Evolutionary conservation across 2,329 filamentous ascomycete genomes (phyloP), one percentile per base, ranked within the genome.

Genomic region (Aspergillus ibericus): DNA sequence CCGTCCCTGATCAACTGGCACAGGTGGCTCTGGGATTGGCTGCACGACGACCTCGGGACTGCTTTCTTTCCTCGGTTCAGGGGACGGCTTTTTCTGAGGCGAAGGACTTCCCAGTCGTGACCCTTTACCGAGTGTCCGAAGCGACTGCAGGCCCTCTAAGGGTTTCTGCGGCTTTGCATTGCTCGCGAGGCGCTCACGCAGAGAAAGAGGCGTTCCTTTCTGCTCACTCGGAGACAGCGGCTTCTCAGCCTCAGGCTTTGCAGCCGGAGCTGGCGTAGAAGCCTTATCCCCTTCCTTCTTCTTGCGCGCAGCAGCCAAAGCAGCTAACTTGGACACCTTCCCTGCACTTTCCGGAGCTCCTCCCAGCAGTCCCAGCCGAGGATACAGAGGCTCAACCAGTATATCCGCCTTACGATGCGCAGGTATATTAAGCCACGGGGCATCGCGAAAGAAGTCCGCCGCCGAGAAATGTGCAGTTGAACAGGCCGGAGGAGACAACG

Each of bases 261-360:
- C 20, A 4, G 36, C 32, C 10, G 60, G 29, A 25, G 55, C 32
- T 6, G 62, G 35, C 35, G 66, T 42, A 5, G 64, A 65, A 49
- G 73, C 79, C 66, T 84, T 87, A 38, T 88, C 87, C 29, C 87
- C 87, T 13, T 87, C 87, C 74, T 92, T 96, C 76, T 91, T 93
- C 72, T 92, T 93, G 27, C 92, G 84, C 55, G 91, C 89, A 34
- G 92, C 92, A 53, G 93, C 93, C 42, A 99, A 80, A 49, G 92
- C 92, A 67, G 96, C 93, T 47, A 99, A 81, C 70, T 99, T 99
- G 5, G 93, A 96, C 75, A 90, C 83, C 70, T 93, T 95, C 3
- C 85, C 82, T n/a, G 79, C 70, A 12, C 78, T 77, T 49, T 85
- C 83, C 1, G 86, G 70, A 8, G 86, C 84, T 34, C 95, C 96